These are phyloP conservation scores for Trametes polyzona DNA, from an alignment of 1,284 basidiomycete species.

Conservation along the genomic window DNA sequence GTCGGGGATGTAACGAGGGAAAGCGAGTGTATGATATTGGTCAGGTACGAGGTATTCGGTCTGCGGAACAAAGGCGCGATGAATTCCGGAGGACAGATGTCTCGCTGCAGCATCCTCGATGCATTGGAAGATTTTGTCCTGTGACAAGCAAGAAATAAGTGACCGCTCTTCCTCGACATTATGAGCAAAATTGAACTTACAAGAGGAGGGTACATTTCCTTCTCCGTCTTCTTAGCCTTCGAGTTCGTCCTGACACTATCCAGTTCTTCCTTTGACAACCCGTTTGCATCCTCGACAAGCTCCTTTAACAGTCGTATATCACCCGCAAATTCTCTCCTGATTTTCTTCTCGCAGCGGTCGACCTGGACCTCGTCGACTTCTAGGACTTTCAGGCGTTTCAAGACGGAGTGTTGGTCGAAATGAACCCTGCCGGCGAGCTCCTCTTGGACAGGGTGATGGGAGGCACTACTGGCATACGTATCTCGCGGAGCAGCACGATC, in stretches of 20 bases:
- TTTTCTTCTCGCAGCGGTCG: neutral
- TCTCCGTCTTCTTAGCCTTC: neutral
- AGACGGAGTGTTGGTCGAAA: neutral
- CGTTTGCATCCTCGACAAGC: too few species aligned
- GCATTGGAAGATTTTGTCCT: neutral
- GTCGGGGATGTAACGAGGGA: constrained; percentile 3
- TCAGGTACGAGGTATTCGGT: neutral
- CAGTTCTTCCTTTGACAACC: too few species aligned
- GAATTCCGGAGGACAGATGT: too few species aligned
- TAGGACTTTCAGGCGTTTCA: neutral
- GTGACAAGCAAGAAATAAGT: too few species aligned
- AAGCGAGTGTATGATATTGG: constrained; percentile 1
- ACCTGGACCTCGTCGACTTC: neutral
- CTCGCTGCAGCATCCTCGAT: neutral
- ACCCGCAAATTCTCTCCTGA: too few species aligned
- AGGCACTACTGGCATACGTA: neutral
- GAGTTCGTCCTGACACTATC: too few species aligned
- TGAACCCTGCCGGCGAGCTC: neutral
- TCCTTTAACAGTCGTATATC: too few species aligned
- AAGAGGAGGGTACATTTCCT: neutral
- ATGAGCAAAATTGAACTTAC: too few species aligned
- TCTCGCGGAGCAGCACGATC: too few species aligned
- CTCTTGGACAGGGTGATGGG: neutral
- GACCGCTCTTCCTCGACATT: too few species aligned
- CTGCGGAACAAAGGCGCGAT: neutral